Base-by-base conservation (phyloP, 495 filamentous ascomycete genomes). In the Cercophora newfieldiana region DNA sequence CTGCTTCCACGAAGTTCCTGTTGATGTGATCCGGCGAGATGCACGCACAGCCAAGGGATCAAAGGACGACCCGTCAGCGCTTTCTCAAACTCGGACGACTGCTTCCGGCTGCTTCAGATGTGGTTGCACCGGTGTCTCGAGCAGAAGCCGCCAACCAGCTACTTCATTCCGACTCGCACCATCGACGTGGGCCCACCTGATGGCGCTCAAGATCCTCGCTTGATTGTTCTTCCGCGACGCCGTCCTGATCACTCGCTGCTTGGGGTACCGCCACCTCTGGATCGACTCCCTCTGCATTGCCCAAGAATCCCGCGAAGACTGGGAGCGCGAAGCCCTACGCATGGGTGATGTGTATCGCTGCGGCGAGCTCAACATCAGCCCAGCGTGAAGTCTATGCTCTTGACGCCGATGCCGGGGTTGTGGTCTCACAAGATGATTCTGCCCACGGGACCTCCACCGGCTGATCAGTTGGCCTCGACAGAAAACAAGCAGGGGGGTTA, bases 311-410 rank as follows among this genome's bases (percentile, higher is more conserved):
- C 28, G 49, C 14, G 50, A 54, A 6, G 61, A 82, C 66, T 82
- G 75, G 74, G 50, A 68, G n/a, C 28, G 14, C 14, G 72, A 81
- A 60, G 57, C 75, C 8, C 66, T 26, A 8, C 56, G 33, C 8
- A 82, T 83, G 79, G 72, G 72, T 48, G 29, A 62, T 21, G 72
- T 79, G 14, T 82, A 77, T 50, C 67, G 68, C 37, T 48, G 47
- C 19, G 67, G 71, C 6, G 64, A 73, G 18, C 72, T 65, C 24
- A 75, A 68, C 16, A 74, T 79, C 61, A 76, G 72, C 7, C 54
- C 16, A 26, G 18, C 22, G 54, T 25, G 6, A 57, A 30, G 54
- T 30, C 26, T 2, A 57, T 57, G 54, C 28, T 57, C 25, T 57
- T 57, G 10, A 6, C 54, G 1, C 28, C 54, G 7, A n/a, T n/a